Evolutionary conservation across 2,329 filamentous ascomycete genomes (phyloP).

Genomic region (Fusarium sp.): DNA sequence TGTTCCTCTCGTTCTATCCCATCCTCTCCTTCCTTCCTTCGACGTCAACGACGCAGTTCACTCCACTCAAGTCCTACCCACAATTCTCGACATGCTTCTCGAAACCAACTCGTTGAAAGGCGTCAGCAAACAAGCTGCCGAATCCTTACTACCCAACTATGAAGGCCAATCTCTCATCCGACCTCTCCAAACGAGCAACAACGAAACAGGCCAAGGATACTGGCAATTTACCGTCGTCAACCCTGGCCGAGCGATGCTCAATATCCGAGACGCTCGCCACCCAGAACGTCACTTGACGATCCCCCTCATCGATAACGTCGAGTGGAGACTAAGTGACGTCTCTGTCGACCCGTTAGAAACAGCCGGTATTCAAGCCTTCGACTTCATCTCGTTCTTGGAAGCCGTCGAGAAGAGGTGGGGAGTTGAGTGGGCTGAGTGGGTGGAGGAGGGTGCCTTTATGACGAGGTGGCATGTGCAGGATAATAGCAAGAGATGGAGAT

Average conservation of each 20-base stretch:
- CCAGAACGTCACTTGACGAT: conserved; percentile 47
- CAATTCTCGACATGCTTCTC: conserved; percentile 48
- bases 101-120: conserved; percentile 46
- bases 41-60: conserved; percentile 46
- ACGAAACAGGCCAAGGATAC: conserved; percentile 39
- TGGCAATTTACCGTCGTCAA: conserved; percentile 52
- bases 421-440: conserved; percentile 45
- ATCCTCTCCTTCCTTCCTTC: conserved; percentile 46
- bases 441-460: conserved; percentile 48
- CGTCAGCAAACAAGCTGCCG: conserved; percentile 34
- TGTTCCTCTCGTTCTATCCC: conserved; percentile 48
- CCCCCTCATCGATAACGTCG: conserved; percentile 47
- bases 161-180: conserved; percentile 50
- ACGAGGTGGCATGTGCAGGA: conserved; percentile 51
- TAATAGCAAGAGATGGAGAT: conserved; percentile 50
- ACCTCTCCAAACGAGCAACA: conserved; percentile 25
- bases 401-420: conserved; percentile 43
- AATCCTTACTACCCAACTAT: conserved; percentile 45
- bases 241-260: conserved; percentile 49
- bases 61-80: conserved; percentile 48
- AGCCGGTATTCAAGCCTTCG: conserved; percentile 41
- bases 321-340: conserved; percentile 49
- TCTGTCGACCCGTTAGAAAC: conserved; percentile 44
- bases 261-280: conserved; percentile 48
- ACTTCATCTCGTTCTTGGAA: conserved; percentile 39